Percentiles rank a stretch among this genome's conserved stretches.
phyloP scores from a whole-genome alignment of 2,329 filamentous ascomycete species.

The Aspergillus quadrilineatus region DNA sequence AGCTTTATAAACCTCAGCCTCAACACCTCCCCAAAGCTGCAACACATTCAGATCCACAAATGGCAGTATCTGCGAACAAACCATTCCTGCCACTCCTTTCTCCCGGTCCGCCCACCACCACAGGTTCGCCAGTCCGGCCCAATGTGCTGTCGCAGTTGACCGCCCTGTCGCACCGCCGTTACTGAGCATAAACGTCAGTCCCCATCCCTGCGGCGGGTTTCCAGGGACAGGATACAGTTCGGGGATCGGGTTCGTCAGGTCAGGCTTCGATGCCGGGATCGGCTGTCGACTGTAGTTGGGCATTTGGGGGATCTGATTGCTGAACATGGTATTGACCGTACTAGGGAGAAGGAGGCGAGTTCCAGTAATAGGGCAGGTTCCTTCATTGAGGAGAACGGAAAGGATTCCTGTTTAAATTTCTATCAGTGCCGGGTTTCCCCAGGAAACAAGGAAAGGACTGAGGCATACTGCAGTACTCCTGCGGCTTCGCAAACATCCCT shows the following conservation, averaged over 20 bases:
- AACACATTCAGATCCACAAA: conserved; percentile 5
- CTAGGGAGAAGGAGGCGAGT: conserved; percentile 43
- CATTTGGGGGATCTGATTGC: conserved; percentile 58
- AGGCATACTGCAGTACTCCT: conserved; percentile 56
- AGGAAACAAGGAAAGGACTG: background rate
- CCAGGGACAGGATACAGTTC: conserved; percentile 51
- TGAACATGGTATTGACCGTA: conserved; percentile 60
- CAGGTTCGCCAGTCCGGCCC: conserved; percentile 57
- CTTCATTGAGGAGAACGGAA: conserved; percentile 58
- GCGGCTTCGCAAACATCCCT: conserved; percentile 60
- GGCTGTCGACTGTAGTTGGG: conserved; percentile 54
- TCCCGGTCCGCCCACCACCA: conserved; percentile 62
- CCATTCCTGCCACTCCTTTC: conserved; percentile 55
- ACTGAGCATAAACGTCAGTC: conserved; percentile 55
- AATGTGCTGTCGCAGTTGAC: conserved; percentile 49
- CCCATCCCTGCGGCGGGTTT: conserved; percentile 62
- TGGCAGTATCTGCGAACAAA: conserved; percentile 42
- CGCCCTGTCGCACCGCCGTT: conserved; percentile 49
- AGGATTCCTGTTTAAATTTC: background rate
- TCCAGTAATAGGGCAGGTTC: conserved; percentile 56
- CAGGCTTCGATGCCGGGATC: conserved; percentile 42
- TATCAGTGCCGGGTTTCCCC: background rate
- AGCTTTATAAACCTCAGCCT: background rate
- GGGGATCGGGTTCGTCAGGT: conserved; percentile 49
- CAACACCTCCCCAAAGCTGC: conserved; percentile 1